phyloP scores from a whole-genome alignment of 108 stramenopile genomes.

The Fistulifera pelliculosa region DNA sequence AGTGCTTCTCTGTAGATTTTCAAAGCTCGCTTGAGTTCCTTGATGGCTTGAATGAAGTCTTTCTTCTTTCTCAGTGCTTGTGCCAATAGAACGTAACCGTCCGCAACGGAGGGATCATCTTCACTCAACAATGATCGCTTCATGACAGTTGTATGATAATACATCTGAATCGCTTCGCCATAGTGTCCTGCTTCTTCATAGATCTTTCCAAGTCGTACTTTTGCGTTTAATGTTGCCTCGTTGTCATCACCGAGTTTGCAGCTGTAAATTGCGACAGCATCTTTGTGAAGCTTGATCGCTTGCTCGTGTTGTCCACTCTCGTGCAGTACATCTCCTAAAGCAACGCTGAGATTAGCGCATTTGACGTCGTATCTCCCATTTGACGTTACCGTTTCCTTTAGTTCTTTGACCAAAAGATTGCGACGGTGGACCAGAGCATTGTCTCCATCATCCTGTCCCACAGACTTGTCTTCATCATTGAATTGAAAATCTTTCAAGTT shows the following conservation, averaged over 20 bases:
- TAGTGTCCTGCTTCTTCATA: slow-evolving; percentile 35
- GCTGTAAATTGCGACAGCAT: slow-evolving; percentile 46
- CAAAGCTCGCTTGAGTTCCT: slow-evolving; percentile 45
- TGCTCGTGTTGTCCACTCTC: slow-evolving; percentile 23
- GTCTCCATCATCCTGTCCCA: slow-evolving; percentile 18
- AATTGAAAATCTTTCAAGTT: too few relatives aligned
- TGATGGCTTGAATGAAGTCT: slow-evolving; percentile 36
- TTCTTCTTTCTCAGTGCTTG: slow-evolving; percentile 32
- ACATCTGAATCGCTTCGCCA: slow-evolving; percentile 31
- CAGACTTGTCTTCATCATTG: too few relatives aligned
- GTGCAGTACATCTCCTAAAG: slow-evolving; percentile 37
- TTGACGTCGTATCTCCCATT: slow-evolving; percentile 37
- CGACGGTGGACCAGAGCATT: slow-evolving; percentile 5
- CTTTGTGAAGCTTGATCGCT: slow-evolving; percentile 35
- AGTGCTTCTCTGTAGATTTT: slow-evolving; percentile 44
- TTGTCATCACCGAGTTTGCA: slow-evolving; percentile 51
- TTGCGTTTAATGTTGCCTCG: slow-evolving; percentile 25
- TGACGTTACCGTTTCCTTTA: slow-evolving; percentile 23
- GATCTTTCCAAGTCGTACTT: slow-evolving; percentile 28
- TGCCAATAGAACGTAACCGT: slow-evolving; percentile 22
- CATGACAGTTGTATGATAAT: slow-evolving; percentile 36
- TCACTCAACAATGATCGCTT: slow-evolving; percentile 32
- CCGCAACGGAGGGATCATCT: slow-evolving; percentile 21
- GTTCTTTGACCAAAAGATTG: slow-evolving; percentile 33
- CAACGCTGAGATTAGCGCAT: slow-evolving; percentile 36